These are phyloP conservation scores for Suhomyces xylopsoci DNA, from an alignment of 805 yeast genomes.

Conservation along the genomic window DNA sequence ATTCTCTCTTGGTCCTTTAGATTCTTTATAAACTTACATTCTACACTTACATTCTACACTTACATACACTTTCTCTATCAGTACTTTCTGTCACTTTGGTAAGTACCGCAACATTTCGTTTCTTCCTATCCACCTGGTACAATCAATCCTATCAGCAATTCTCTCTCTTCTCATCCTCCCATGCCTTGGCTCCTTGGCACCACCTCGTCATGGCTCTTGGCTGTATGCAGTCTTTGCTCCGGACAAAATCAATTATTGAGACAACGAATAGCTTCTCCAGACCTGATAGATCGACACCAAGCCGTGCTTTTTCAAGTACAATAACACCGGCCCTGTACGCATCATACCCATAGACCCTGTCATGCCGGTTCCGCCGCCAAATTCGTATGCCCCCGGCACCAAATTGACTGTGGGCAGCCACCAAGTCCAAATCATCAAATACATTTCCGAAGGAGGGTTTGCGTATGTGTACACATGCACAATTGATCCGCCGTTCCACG, in stretches of 20 bases:
- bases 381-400: constrained; percentile 74
- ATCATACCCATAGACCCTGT: background rate
- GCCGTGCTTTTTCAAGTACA: background rate
- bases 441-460: constrained; percentile 88
- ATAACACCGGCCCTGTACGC: background rate
- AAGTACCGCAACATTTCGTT: too few species aligned
- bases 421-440: constrained; percentile 60
- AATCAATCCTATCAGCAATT: too few species aligned
- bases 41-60: too few species aligned
- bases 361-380: constrained; percentile 49
- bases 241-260: background rate
- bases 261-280: background rate
- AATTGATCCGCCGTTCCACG: constrained; percentile 58
- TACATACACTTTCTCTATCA: background rate
- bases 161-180: background rate
- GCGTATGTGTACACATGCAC: constrained; percentile 89
- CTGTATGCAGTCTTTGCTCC: constrained; percentile 1
- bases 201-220: background rate
- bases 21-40: too few species aligned
- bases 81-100: too few species aligned
- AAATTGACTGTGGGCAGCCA: constrained; percentile 81
- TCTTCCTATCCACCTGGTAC: background rate
- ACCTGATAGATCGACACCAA: background rate
- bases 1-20: too few species aligned
- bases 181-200: background rate